Percentiles rank a stretch among this genome's conserved stretches.
phyloP scores from a whole-genome alignment of 106 monocot genomes.

The Ottelia alismoides region DNA sequence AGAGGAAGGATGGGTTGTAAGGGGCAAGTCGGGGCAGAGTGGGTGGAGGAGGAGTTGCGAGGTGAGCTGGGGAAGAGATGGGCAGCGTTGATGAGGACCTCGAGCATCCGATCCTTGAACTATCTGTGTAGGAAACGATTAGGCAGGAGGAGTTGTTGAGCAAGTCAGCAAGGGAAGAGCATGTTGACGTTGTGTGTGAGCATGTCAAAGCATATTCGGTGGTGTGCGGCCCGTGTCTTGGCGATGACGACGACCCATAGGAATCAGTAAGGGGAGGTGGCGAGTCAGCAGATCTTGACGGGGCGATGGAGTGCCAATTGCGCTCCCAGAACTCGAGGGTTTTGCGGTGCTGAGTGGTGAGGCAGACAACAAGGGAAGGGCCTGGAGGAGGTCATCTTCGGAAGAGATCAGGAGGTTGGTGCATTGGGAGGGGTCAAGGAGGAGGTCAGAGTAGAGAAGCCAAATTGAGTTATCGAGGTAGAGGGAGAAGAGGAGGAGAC shows the following conservation, averaged over 20 bases:
- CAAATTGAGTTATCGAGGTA: constrained; percentile 84
- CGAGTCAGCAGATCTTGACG: constrained; percentile 88
- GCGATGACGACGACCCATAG: constrained; percentile 81
- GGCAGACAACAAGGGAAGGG: constrained; percentile 37
- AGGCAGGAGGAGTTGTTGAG: constrained; percentile 87
- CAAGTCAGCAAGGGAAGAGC: constrained; percentile 97
- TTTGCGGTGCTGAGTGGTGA: constrained; percentile 34
- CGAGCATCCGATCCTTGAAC: constrained; percentile 91
- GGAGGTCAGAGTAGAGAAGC: constrained; percentile 94
- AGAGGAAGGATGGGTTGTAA: too few relatives aligned
- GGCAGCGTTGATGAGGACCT: constrained; percentile 98
- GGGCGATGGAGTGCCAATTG: constrained; percentile 79
- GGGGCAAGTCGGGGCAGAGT: too few relatives aligned
- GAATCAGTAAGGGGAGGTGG: constrained; percentile 72
- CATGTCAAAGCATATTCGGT: constrained; percentile 68
- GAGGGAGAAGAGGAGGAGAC: constrained; percentile 78
- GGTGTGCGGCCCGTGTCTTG: constrained; percentile 53
- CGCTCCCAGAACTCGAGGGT: constrained; percentile 91
- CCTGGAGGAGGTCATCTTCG: constrained; percentile 80
- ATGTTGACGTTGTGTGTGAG: constrained; percentile 70
- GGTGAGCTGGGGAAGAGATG: too few relatives aligned
- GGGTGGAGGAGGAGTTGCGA: too few relatives aligned
- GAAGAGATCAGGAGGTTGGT: constrained; percentile 83
- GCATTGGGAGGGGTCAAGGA: constrained; percentile 76
- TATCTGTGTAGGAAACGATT: constrained; percentile 98